Evolutionary conservation across 257 asterid genomes (phyloP), one percentile per base, ranked within the genome.

Genomic region (Anisodus acutangulus): DNA sequence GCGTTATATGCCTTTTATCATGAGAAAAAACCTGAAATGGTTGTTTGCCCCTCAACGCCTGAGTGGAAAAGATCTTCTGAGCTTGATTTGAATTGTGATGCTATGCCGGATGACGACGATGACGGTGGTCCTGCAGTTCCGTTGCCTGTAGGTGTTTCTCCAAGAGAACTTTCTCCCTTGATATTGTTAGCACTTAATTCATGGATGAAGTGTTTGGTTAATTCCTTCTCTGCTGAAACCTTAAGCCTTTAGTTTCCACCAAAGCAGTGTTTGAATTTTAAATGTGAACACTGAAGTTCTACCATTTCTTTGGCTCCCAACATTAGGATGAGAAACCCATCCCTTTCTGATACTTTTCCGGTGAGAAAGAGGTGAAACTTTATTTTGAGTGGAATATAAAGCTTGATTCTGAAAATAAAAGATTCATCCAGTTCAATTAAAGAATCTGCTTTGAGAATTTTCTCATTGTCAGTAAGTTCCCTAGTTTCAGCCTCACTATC

Each of bases 81-180:
- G 49, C 92, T 96, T 85, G 99, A 96, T 93, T 88, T 96, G 86
- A 96, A 96, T 90, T 98, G 98, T 63, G 98, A 90, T 84, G 98
- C 97, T 16, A 43, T 94, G 86, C 98, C 98, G 54, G 98, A 95
- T 87, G 98, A 94, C 22, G 98, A 95, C 47, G 98, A 94, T 43
- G 99, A 90, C 86, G 98, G 93, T 78, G 90, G 88, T 79, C 70
- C 95, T 85, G 88, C 92, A 41, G 90, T 91, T 82, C 87, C 93
- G 84, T 70, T 81, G 83, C 89, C 88, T 87, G 98, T 93, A 89
- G 31, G 92, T 84, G 35, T 5, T 86, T 81, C 70, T 83, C 6
- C 45, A 22, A 19, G 35, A 78, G 26, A 39, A 8, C 22, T 3
- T 1, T 45, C 17, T 37, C 11, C 17, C 22, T 47, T 45, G 55